Conservation (phyloP, 23 red algal species). For the Gracilariopsis chorda region DNA sequence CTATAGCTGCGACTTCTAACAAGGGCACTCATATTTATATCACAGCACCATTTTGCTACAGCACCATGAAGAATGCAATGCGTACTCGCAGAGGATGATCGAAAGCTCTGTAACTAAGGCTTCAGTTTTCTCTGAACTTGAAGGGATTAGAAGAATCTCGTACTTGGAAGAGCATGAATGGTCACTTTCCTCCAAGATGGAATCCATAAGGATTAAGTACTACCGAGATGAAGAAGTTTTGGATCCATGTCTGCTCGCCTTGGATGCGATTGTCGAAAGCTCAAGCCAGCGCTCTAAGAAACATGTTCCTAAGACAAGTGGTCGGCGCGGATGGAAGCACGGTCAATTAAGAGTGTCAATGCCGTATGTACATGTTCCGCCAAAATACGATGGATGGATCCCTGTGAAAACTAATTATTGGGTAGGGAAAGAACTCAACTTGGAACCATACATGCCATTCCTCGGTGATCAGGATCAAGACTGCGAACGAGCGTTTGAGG, state of each 20-base stretch:
- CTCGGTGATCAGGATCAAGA: conserved; percentile 67
- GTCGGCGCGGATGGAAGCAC: background rate
- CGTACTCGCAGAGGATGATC: background rate
- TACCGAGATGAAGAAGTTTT: background rate
- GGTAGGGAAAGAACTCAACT: conserved; percentile 54
- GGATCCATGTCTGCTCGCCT: conserved; percentile 29
- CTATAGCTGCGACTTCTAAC: background rate
- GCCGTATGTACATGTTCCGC: background rate
- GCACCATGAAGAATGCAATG: conserved; percentile 14
- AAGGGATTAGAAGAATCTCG: background rate
- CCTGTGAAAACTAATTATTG: conserved; percentile 54
- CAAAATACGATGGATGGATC: conserved; percentile 60
- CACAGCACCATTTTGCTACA: background rate
- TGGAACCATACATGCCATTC: conserved; percentile 69
- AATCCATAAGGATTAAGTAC: conserved; percentile 1
- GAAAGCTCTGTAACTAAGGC: background rate
- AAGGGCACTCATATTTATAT: background rate
- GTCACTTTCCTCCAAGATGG: background rate
- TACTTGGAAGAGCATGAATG: background rate
- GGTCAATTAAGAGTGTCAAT: background rate
- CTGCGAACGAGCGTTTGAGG: conserved; percentile 58
- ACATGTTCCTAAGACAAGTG: background rate
- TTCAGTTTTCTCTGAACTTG: background rate
- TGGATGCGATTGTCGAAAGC: conserved; percentile 41
- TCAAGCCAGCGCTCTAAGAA: background rate